Conservation (phyloP, 805 yeast genomes). For the Priceomyces fermenticarens region DNA sequence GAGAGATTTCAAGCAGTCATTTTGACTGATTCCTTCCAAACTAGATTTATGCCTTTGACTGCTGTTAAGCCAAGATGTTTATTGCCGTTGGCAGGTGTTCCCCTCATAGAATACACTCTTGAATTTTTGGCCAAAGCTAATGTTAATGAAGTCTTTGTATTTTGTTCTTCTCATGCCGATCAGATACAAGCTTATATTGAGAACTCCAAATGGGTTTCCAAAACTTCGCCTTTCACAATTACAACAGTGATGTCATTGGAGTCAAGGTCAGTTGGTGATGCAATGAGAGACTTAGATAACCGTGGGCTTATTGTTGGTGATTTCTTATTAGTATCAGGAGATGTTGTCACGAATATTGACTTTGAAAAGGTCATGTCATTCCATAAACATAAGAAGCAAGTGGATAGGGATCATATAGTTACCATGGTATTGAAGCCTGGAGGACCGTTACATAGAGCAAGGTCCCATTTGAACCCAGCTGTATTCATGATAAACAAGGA, state of each 20-base stretch:
- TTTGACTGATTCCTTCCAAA: conserved; percentile 88
- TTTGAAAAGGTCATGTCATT: conserved; percentile 67
- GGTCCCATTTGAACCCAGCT: conserved; percentile 80
- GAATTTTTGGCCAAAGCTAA: conserved; percentile 91
- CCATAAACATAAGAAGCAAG: conserved; percentile 67
- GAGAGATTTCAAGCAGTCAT: conserved; percentile 91
- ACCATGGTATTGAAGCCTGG: conserved; percentile 93
- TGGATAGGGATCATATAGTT: conserved; percentile 87
- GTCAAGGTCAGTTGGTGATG: conserved; percentile 91
- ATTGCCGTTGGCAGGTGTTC: conserved; percentile 88
- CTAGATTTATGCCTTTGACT: conserved; percentile 90
- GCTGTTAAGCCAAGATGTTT: conserved; percentile 84
- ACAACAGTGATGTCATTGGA: conserved; percentile 80
- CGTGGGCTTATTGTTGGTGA: conserved; percentile 89
- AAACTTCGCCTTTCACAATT: conserved; percentile 77
- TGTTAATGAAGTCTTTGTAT: conserved; percentile 83
- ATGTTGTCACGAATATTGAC: conserved; percentile 90
- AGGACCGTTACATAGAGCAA: conserved; percentile 76
- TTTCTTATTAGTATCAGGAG: conserved; percentile 87
- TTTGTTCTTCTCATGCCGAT: conserved; percentile 89
- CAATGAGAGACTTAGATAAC: conserved; percentile 92
- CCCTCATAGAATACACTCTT: conserved; percentile 89
- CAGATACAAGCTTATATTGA: conserved; percentile 82
- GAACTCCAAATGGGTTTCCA: conserved; percentile 61
- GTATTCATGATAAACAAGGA: conserved; percentile 75